Evolutionary conservation across 257 asterid genomes (phyloP), one percentile per base, ranked within the genome.

Genomic region (Plectranthus barbatus): DNA sequence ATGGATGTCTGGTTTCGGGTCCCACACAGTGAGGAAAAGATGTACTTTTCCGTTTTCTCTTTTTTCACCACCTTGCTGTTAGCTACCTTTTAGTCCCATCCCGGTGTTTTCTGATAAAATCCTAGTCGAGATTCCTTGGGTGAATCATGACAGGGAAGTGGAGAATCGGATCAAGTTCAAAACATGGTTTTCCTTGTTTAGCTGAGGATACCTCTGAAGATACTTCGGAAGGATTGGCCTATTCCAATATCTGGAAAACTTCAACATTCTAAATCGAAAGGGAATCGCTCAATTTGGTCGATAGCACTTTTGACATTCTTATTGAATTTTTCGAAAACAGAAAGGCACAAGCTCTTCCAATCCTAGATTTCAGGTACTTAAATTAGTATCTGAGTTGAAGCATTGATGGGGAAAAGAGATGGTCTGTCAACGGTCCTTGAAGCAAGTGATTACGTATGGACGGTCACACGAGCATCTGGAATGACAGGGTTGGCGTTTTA

Each of bases 1-100:
- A 53, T 72, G 76, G 80, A 49, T 58, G 63, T 60, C 72, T 24
- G 74, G 64, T 55, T 56, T 68, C 48, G 68, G 82, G 72, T 51
- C 54, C 53, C 63, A 19, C 62, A 19, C 62, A 58, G 45, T 62
- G 49, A 40, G 61, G 61, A 69, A 48, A 33, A 17, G 67, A 36
- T 64, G 62, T 40, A 24, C 45, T 55, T 48, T 44, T 41, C 54
- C 49, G 39, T 53, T 45, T 34, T 75, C 61, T 54, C 33, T 64
- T 51, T 56, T 62, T 63, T 47, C 45, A 62, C 56, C 71, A 62
- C 40, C 62, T 31, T 21, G 48, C 76, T 60, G 55, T 81, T 39
- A 56, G 24, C 66, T 74, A 34, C 33, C 31, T 19, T 75, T 62
- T 73, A 41, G 70, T 55, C 70, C 59, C 60, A 33, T 46, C 67